Evolutionary conservation across 176 grass and related monocot genomes (phyloP).

Genomic region (Cenchrus purpureus): DNA sequence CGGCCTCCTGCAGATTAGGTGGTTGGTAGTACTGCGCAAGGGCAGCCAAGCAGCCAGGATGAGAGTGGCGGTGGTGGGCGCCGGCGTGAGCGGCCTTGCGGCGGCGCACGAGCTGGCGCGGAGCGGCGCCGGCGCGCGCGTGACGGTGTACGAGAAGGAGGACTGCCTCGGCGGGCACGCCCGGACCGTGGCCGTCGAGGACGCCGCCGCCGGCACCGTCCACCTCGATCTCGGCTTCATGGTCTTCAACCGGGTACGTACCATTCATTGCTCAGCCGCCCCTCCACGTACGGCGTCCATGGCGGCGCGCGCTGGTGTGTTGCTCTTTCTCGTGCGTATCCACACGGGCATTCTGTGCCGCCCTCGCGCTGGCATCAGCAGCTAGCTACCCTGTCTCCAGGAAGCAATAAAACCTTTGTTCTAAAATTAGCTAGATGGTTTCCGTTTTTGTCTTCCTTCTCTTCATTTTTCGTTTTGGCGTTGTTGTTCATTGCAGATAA

Average conservation of each 20-base stretch:
- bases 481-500: neutral
- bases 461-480: neutral
- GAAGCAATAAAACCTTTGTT: too few relatives aligned
- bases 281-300: neutral
- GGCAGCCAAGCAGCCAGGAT: slow-evolving; percentile 6
- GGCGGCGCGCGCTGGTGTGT: neutral
- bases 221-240: slow-evolving; percentile 88
- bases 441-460: neutral
- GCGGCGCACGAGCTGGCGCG: slow-evolving; percentile 65
- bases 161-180: slow-evolving; percentile 76
- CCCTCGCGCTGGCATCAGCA: neutral
- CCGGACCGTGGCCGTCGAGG: slow-evolving; percentile 63
- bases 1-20: neutral
- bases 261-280: neutral
- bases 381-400: neutral
- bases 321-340: neutral
- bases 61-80: slow-evolving; percentile 84
- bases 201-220: slow-evolving; percentile 34
- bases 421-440: neutral
- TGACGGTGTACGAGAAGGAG: slow-evolving; percentile 86
- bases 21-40: neutral
- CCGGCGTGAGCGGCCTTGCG: slow-evolving; percentile 74
- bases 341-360: neutral
- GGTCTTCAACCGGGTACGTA: slow-evolving; percentile 82
- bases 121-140: slow-evolving; percentile 25